Conservation (phyloP, 192 early-diverging fungal species). For the Blastocladiella britannica region DNA sequence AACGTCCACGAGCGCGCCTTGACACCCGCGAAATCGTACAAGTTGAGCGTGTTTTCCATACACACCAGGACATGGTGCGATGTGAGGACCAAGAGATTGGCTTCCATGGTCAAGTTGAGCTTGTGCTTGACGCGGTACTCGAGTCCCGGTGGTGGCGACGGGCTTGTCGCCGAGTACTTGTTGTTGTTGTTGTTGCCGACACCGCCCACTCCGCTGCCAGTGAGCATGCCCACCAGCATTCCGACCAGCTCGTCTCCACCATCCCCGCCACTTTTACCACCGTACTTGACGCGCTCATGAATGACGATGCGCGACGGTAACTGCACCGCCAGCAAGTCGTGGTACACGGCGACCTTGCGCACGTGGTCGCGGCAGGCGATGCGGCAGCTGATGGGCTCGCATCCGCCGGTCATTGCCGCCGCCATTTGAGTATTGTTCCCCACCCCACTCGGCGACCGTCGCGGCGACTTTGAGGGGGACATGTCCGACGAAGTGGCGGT, state of each 20-base stretch:
- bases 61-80: slow-evolving; percentile 32
- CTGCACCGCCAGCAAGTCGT: slow-evolving; percentile 34
- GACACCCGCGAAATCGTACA: slow-evolving; percentile 26
- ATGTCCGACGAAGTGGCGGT: slow-evolving; percentile 22
- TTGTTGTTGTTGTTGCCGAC: not conserved
- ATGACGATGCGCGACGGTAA: slow-evolving; percentile 30
- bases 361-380: slow-evolving; percentile 40
- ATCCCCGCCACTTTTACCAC: too few relatives aligned
- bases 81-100: slow-evolving; percentile 33
- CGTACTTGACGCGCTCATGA: slow-evolving; percentile 31
- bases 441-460: too few relatives aligned
- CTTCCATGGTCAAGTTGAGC: slow-evolving; percentile 28
- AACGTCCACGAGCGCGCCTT: slow-evolving; percentile 32
- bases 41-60: slow-evolving; percentile 23
- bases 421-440: too few relatives aligned
- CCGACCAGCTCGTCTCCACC: slow-evolving; percentile 20
- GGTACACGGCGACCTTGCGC: slow-evolving; percentile 33
- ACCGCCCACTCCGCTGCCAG: not conserved
- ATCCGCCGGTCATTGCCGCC: too few relatives aligned
- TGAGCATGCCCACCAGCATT: not conserved
- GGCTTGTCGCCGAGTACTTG: slow-evolving; percentile 20
- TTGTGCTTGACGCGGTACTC: slow-evolving; percentile 35
- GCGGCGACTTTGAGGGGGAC: too few relatives aligned
- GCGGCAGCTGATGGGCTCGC: too few relatives aligned
- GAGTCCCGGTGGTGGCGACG: too few relatives aligned